These are phyloP conservation scores for Xylariaceae sp. DNA, from an alignment of 2,329 filamentous ascomycete genomes.

Conservation along the genomic window DNA sequence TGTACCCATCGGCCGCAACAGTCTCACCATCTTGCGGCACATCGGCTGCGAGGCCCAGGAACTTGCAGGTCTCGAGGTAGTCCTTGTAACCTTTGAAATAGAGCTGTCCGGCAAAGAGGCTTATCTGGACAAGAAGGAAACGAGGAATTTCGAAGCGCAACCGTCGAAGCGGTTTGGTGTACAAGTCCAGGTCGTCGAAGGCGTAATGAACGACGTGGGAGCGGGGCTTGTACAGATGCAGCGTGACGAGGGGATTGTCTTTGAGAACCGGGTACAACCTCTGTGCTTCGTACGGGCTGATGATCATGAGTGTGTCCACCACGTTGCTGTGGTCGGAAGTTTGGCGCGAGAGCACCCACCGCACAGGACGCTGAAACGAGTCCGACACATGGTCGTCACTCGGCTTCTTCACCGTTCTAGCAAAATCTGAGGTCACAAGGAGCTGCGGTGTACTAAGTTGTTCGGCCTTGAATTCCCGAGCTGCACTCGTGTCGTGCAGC, in stretches of 20 bases:
- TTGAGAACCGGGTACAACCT: background rate
- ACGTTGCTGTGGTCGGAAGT: background rate
- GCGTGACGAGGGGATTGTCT: background rate
- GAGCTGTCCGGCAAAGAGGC: slow-evolving; percentile 15
- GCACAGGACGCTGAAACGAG: slow-evolving; percentile 12
- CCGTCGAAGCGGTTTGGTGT: slow-evolving; percentile 1
- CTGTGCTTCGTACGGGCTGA: slow-evolving; percentile 15
- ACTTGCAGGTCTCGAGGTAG: slow-evolving; percentile 9
- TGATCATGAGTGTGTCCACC: slow-evolving; percentile 6
- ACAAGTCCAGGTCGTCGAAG: slow-evolving; percentile 13
- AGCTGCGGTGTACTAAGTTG: slow-evolving; percentile 3
- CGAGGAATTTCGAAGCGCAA: background rate
- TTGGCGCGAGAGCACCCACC: slow-evolving; percentile 11
- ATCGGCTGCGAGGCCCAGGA: slow-evolving; percentile 8
- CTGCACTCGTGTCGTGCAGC: slow-evolving; percentile 3
- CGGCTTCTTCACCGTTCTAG: background rate
- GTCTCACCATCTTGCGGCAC: background rate
- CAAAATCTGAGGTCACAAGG: slow-evolving; percentile 15
- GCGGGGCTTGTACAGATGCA: slow-evolving; percentile 19
- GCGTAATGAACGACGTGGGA: background rate
- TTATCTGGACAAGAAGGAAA: background rate
- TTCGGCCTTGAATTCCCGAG: background rate
- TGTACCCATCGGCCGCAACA: slow-evolving; percentile 13
- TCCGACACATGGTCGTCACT: background rate
- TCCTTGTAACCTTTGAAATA: slow-evolving; percentile 10